Base-by-base conservation (phyloP, 495 filamentous ascomycete genomes). In the Lophiostoma macrostomum region DNA sequence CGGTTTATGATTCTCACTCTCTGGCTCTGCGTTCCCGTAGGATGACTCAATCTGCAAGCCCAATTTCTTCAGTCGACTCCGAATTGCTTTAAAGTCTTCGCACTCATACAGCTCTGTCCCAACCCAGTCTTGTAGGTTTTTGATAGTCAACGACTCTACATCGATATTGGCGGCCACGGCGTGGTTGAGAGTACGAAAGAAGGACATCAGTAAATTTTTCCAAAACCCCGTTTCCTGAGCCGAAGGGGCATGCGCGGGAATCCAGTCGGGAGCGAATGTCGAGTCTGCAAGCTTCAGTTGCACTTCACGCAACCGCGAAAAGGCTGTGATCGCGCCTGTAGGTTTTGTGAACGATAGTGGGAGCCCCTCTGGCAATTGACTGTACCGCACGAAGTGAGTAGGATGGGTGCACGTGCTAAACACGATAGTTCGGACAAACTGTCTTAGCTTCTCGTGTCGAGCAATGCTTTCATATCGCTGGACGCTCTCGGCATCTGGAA, bases 171-270 rank as follows among this genome's bases (percentile, higher is more conserved):
- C 22, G 20, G 16, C 16, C 14, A 3, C 14, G 3, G 40, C 16
- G 10, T 5, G 10, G n/a, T 46, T 20, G 27, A 46, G 22, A 16
- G 27, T 14, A 10, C 14, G 13, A 16, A 36, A 50, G 22, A 50
- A 50, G 31, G 19, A 25, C n/a, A 37, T 27, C 31, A 50, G 18
- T 5, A 50, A 12, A 14, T 5, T 14, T 5, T 12, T 38, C 4
- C 46, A 34, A 39, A 50, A 50, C 5, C n/a, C 46, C 14, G 46
- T 37, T 24, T 50, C 46, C 19, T 23, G 31, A 10, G 16, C 45
- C 45, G 29, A 49, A 13, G 22, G 16, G 4, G 14, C 34, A 8
- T 39, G 36, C 8, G 35, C 35, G n/a, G n/a, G n/a, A n/a, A n/a
- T n/a, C n/a, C n/a, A n/a, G n/a, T n/a, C n/a, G n/a, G n/a, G n/a